These are phyloP conservation scores for Arthrocladium fulminans DNA, from an alignment of 2,329 filamentous ascomycete species.

Conservation along the genomic window DNA sequence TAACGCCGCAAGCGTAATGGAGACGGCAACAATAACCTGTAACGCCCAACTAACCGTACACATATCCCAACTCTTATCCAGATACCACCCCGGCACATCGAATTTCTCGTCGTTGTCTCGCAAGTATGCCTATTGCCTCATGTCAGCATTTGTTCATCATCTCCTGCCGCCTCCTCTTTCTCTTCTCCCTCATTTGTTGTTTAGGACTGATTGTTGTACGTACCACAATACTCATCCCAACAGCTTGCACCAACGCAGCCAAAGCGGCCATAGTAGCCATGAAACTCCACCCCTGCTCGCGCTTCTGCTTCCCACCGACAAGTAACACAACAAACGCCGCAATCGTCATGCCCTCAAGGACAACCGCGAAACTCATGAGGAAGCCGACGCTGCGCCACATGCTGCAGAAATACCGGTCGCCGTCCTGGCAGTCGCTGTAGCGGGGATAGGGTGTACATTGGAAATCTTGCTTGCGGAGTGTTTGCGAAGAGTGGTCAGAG, in stretches of 20 bases:
- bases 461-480: conserved; percentile 16
- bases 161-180: not conserved
- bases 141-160: conserved; percentile 7
- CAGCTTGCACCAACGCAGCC: conserved; percentile 61
- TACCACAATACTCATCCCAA: conserved; percentile 76
- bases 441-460: conserved; percentile 59
- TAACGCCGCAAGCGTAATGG: conserved; percentile 58
- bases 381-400: conserved; percentile 88
- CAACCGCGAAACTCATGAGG: conserved; percentile 71
- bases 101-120: conserved; percentile 79
- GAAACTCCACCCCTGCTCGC: conserved; percentile 75
- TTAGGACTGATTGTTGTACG: conserved; percentile 30
- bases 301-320: conserved; percentile 65
- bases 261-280: conserved; percentile 57
- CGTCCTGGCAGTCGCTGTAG: conserved; percentile 56
- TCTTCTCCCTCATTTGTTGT: not conserved
- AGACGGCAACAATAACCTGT: conserved; percentile 44
- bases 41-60: conserved; percentile 54
- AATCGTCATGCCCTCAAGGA: conserved; percentile 73
- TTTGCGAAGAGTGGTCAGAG: conserved; percentile 38
- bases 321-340: conserved; percentile 72
- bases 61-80: conserved; percentile 72
- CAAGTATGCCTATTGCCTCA: conserved; percentile 58
- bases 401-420: conserved; percentile 71
- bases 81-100: conserved; percentile 65